A percentile compares a stretch with the other conserved stretches of the same genome.
phyloP scores from a whole-genome alignment of 2,329 filamentous ascomycete genomes.

The Scedosporium minutisporum region DNA sequence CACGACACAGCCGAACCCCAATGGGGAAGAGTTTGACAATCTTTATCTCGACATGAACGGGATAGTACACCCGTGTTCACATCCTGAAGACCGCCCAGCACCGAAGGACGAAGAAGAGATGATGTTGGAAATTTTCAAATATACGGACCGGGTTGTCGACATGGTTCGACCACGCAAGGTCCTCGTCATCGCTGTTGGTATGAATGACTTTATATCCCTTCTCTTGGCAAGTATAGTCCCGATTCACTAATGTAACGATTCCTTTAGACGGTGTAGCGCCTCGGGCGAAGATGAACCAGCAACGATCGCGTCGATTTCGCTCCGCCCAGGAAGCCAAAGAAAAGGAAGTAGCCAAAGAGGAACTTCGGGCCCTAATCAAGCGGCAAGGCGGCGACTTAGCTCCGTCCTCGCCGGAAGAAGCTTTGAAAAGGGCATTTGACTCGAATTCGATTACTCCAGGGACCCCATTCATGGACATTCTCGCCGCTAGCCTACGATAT shows the following conservation, averaged over 20 bases:
- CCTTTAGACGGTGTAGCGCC: conserved; percentile 81
- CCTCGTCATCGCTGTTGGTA: conserved; percentile 93
- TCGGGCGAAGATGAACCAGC: conserved; percentile 99
- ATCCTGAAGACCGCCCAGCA: conserved; percentile 85
- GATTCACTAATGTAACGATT: conserved; percentile 44
- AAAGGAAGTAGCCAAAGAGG: conserved; percentile 83
- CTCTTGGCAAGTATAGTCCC: conserved; percentile 81
- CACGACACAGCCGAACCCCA: conserved; percentile 76
- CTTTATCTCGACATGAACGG: conserved; percentile 99
- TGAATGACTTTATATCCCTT: conserved; percentile 12
- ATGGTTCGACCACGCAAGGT: conserved; percentile 96
- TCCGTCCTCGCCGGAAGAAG: conserved; percentile 29
- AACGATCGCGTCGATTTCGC: conserved; percentile 89
- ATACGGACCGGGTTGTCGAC: conserved; percentile 97
- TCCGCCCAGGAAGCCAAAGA: conserved; percentile 90
- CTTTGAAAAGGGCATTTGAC: conserved; percentile 87
- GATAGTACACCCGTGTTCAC: conserved; percentile 96
- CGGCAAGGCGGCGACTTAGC: conserved; percentile 61
- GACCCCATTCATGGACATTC: conserved; percentile 96
- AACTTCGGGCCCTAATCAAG: conserved; percentile 75
- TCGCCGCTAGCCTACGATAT: conserved; percentile 82
- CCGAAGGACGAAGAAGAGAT: conserved; percentile 96
- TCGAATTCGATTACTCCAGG: conserved; percentile 81
- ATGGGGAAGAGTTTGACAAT: conserved; percentile 96
- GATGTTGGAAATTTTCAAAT: conserved; percentile 98